These are phyloP conservation scores for Teratosphaeriaceae sp. DNA, from an alignment of 2,329 filamentous ascomycete species.

Conservation along the genomic window DNA sequence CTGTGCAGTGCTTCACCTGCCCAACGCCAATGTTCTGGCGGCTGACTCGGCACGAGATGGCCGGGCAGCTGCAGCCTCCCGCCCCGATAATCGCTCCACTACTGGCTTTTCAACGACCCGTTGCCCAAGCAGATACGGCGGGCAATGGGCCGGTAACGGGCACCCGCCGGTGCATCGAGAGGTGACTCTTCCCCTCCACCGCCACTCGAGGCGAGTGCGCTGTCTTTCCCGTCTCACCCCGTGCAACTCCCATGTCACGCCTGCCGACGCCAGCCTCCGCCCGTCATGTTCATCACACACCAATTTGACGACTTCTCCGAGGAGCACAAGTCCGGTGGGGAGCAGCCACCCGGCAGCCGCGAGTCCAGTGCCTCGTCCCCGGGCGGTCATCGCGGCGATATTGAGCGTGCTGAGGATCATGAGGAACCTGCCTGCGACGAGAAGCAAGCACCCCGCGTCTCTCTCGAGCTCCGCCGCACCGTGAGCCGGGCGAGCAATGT, in stretches of 20 bases:
- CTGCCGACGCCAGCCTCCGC: neutral
- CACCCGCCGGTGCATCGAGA: too few relatives aligned
- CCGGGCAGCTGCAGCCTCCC: neutral
- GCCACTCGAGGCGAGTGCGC: neutral
- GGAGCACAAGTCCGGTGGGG: slow-evolving; percentile 5
- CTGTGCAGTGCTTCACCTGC: neutral
- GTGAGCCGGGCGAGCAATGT: slow-evolving; percentile 21
- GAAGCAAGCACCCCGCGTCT: too few relatives aligned
- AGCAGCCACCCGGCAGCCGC: neutral
- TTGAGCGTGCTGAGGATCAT: too few relatives aligned
- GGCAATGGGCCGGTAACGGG: too few relatives aligned
- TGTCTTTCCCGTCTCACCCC: neutral
- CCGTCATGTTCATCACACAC: neutral
- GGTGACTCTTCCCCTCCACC: too few relatives aligned
- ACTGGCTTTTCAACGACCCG: too few relatives aligned
- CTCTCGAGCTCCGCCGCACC: slow-evolving; percentile 19
- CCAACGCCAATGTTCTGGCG: neutral
- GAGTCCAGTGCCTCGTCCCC: slow-evolving; percentile 12
- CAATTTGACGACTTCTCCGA: neutral
- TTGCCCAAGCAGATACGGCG: too few relatives aligned
- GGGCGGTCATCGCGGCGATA: too few relatives aligned
- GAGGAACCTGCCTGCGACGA: too few relatives aligned
- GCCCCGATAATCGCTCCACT: too few relatives aligned
- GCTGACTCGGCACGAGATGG: slow-evolving; percentile 4
- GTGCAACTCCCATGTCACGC: slow-evolving; percentile 4